phyloP scores from a whole-genome alignment of 345 rosid genomes.

The Punica granatum region DNA sequence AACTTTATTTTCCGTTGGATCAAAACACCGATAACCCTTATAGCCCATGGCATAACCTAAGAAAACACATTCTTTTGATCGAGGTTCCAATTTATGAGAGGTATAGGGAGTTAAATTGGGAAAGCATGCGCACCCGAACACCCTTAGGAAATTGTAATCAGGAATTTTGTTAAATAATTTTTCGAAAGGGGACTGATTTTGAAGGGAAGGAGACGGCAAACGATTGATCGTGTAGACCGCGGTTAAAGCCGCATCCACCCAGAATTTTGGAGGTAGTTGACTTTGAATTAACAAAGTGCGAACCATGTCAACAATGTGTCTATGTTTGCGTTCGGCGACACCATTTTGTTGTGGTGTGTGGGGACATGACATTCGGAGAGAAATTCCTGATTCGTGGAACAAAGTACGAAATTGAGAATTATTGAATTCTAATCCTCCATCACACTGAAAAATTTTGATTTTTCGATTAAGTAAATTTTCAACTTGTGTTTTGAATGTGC shows the following conservation, averaged over 20 bases:
- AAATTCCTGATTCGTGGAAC: too few species aligned
- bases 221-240: neutral
- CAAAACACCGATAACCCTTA: neutral
- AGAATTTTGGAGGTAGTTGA: neutral
- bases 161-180: neutral
- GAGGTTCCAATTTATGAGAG: neutral
- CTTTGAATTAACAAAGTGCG: neutral
- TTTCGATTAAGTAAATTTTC: too few species aligned
- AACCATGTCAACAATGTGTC: neutral
- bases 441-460: too few species aligned
- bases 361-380: neutral
- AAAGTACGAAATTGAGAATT: too few species aligned
- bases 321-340: neutral
- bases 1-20: too few species aligned
- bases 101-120: neutral
- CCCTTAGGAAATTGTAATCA: neutral
- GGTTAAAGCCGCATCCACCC: neutral
- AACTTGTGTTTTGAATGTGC: too few species aligned
- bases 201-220: neutral
- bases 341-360: constrained; percentile 5
- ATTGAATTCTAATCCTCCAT: too few species aligned
- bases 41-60: neutral
- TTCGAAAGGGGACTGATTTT: neutral
- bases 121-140: neutral
- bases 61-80: neutral